phyloP scores from a whole-genome alignment of 1,284 basidiomycete genomes.

The Neotropicomus parvogracilis region DNA sequence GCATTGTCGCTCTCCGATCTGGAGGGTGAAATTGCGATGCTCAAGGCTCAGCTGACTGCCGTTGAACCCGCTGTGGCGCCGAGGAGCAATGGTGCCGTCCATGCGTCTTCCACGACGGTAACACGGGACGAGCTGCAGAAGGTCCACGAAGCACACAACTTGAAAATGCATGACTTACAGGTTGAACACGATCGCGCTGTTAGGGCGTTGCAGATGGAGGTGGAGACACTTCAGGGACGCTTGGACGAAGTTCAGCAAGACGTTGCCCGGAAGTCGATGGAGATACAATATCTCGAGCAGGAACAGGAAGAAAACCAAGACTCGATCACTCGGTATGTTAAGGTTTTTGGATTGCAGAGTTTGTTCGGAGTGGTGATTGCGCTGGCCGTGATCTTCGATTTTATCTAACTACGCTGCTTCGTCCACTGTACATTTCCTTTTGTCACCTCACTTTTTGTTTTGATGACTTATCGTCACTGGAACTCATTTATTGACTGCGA shows the following conservation, averaged over 20 bases:
- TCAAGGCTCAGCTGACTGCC: constrained; percentile 51
- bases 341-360: constrained; percentile 55
- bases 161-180: constrained; percentile 74
- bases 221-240: constrained; percentile 53
- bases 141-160: constrained; percentile 76
- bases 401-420: constrained; percentile 38
- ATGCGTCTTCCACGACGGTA: constrained; percentile 47
- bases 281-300: constrained; percentile 71
- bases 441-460: constrained; percentile 15
- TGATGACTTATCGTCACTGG: constrained; percentile 14
- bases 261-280: constrained; percentile 68
- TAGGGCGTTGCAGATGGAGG: constrained; percentile 55
- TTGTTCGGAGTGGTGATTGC: constrained; percentile 52
- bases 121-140: constrained; percentile 71
- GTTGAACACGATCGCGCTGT: constrained; percentile 65
- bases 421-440: constrained; percentile 24
- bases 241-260: constrained; percentile 58
- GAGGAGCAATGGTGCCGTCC: constrained; percentile 52
- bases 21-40: constrained; percentile 69
- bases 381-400: constrained; percentile 54
- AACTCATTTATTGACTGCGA: constrained; percentile 38
- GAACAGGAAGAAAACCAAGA: constrained; percentile 73
- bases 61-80: constrained; percentile 45
- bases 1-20: constrained; percentile 61
- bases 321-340: constrained; percentile 73